phyloP scores from a whole-genome alignment of 78 protist species.

The Thecamonas trahens region DNA sequence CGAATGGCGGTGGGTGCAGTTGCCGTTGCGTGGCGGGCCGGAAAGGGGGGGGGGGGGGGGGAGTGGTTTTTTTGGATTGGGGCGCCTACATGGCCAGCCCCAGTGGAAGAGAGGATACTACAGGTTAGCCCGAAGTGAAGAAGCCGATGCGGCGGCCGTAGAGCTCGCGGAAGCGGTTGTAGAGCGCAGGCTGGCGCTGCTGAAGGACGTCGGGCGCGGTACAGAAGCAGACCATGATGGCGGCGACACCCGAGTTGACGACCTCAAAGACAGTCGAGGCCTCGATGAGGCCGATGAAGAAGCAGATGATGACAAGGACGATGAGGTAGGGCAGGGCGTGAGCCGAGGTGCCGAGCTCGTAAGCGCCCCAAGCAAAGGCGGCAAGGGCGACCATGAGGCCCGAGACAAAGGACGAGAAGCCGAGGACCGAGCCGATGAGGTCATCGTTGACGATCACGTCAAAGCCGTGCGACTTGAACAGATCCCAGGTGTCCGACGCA shows the following conservation, averaged over 20 bases:
- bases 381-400: neutral
- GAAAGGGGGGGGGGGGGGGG: too few species aligned
- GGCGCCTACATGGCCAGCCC: too few species aligned
- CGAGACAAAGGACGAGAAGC: neutral
- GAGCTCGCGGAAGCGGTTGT: too few species aligned
- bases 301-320: neutral
- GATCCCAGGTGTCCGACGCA: constrained; percentile 40
- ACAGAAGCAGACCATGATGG: constrained; percentile 66
- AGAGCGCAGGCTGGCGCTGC: neutral
- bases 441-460: constrained; percentile 42
- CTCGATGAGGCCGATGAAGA: too few species aligned
- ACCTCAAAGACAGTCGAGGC: constrained; percentile 26
- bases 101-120: too few species aligned
- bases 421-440: constrained; percentile 17
- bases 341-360: neutral
- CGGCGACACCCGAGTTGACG: constrained; percentile 44
- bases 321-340: constrained; percentile 2
- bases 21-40: too few species aligned
- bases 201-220: constrained; percentile 36
- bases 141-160: too few species aligned
- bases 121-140: too few species aligned
- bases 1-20: too few species aligned
- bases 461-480: constrained; percentile 36
- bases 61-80: too few species aligned
- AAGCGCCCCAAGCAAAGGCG: neutral